Evolutionary conservation across 2,329 filamentous ascomycete species (phyloP), one percentile per base, ranked within the genome.

Genomic region (Colletotrichum plurivorum): DNA sequence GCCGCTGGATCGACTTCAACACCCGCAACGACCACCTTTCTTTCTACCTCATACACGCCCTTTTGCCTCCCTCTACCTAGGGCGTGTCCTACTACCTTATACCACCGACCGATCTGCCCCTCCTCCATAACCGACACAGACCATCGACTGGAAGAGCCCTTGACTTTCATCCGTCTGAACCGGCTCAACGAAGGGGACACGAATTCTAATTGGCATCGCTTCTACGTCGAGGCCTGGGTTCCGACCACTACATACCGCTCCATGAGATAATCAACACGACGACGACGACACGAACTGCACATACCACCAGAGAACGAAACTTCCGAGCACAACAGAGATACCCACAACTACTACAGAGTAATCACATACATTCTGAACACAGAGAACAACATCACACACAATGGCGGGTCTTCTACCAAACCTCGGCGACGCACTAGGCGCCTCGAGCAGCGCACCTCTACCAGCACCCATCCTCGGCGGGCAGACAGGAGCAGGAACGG

Each of bases 1-100:
- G 66, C 66, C 61, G 66, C 66, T 65, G 66, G 66, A 66, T 54
- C 66, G 66, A 69, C 66, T 69, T 59, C 16, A 36, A 36, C 31
- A 65, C 61, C 59, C 59, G 61, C 31, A 63, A 55, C 52, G 51
- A 63, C 60, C 60, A 15, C 20, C 52, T 43, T 43, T 43, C 48
- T 16, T n/a, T n/a, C 18, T 31, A 62, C 49, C 36, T 43, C 18
- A 36, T 27, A 25, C 31, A 36, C 31, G 12, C 55, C 18, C 22
- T 18, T 41, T 56, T 20, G 31, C 55, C 41, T n/a, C 41, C 13
- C 41, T n/a, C 16, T 43, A 6, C 31, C 3, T 56, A 27, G 5
- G 18, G 15, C 31, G 31, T 36, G 10, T 36, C 31, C 8, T 25
- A 49, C 20, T n/a, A 58, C 27, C 45, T 41, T 41, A 16, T 36